Evolutionary conservation across 495 filamentous ascomycete species (phyloP).

Genomic region (Aspergillus egyptiacus): DNA sequence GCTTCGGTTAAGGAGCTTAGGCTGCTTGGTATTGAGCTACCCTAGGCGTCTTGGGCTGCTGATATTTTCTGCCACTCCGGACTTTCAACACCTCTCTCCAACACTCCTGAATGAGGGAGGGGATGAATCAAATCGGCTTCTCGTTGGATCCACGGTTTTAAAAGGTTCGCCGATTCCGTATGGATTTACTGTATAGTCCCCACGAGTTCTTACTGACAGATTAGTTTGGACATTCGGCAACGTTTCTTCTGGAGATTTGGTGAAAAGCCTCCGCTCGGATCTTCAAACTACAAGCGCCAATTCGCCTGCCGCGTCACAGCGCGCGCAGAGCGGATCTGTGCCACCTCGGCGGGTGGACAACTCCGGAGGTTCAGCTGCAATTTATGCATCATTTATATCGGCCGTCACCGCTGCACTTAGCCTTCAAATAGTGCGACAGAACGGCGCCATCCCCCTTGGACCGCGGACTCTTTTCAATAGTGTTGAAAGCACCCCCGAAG

Average conservation of each 20-base stretch:
- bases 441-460: conserved; percentile 39
- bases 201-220: not conserved
- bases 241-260: conserved; percentile 33
- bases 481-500: conserved; percentile 29
- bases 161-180: conserved; percentile 27
- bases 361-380: conserved; percentile 33
- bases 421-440: conserved; percentile 34
- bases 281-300: conserved; percentile 17
- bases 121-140: conserved; percentile 30
- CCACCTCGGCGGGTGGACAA: conserved; percentile 29
- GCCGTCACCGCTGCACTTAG: conserved; percentile 38
- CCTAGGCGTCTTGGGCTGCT: conserved; percentile 40
- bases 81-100: conserved; percentile 34
- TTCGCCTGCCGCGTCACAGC: conserved; percentile 22
- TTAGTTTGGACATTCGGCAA: conserved; percentile 40
- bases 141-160: conserved; percentile 30
- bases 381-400: conserved; percentile 42
- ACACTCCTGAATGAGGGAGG: conserved; percentile 25
- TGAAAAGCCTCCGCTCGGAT: conserved; percentile 35
- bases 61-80: conserved; percentile 40
- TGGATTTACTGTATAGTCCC: not conserved
- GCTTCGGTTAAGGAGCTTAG: conserved; percentile 31
- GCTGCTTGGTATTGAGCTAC: conserved; percentile 38
- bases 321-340: conserved; percentile 23
- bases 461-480: conserved; percentile 41